Conservation (phyloP, 768 basidiomycete species). For the Mycena indigotica region DNA sequence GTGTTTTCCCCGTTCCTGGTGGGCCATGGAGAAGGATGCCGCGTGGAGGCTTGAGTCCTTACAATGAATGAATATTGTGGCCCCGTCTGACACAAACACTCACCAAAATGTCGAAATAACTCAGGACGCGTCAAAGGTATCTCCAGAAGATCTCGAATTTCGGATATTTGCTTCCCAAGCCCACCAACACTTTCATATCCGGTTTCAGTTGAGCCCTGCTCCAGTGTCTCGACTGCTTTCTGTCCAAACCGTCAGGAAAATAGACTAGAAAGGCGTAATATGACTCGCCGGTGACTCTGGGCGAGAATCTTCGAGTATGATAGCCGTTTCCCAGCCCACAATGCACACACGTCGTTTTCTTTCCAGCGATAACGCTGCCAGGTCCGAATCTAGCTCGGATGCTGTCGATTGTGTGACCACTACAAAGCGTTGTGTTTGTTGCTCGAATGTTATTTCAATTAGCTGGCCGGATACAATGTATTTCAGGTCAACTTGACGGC, state of each 20-base stretch:
- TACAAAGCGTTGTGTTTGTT: slow-evolving; percentile 54
- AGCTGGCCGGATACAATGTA: slow-evolving; percentile 64
- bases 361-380: slow-evolving; percentile 46
- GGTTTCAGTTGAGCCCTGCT: slow-evolving; percentile 48
- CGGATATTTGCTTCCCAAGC: slow-evolving; percentile 80
- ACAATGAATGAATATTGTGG: slow-evolving; percentile 7
- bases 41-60: slow-evolving; percentile 91
- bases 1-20: slow-evolving; percentile 97
- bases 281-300: slow-evolving; percentile 28
- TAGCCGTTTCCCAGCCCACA: slow-evolving; percentile 67
- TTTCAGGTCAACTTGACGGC: slow-evolving; percentile 68
- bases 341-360: slow-evolving; percentile 52
- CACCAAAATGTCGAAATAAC: slow-evolving; percentile 76
- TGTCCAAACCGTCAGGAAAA: too few species aligned
- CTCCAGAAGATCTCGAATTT: slow-evolving; percentile 84
- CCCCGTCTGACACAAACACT: slow-evolving; percentile 23
- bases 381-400: slow-evolving; percentile 38
- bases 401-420: slow-evolving; percentile 35
- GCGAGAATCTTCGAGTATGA: slow-evolving; percentile 42
- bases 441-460: slow-evolving; percentile 67
- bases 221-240: too few species aligned
- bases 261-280: too few species aligned
- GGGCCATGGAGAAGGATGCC: slow-evolving; percentile 95
- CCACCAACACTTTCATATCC: slow-evolving; percentile 90
- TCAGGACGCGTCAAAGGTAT: slow-evolving; percentile 84